Evolutionary conservation across 305 asterid genomes (phyloP), one percentile per base, ranked within the genome.

Genomic region (Solanum chacoense): DNA sequence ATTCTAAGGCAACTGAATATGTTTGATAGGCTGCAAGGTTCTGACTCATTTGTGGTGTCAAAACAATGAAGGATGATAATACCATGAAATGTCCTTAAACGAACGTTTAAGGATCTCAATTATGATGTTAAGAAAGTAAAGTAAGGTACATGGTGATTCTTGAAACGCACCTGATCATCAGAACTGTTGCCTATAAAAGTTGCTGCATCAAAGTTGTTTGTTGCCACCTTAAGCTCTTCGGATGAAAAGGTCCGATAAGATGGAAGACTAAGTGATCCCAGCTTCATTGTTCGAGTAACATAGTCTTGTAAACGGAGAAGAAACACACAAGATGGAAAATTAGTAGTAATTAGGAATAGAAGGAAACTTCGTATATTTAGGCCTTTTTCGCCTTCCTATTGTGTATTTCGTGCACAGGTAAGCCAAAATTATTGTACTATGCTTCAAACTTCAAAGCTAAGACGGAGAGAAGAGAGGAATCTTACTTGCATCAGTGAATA

Each of bases 401-500:
- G 5, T 26, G 76, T 26, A 32, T 1, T 29, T 31, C 4, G 10
- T 18, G 32, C 22, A 22, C 24, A 85, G 75, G 31, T n/a, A 65
- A 85, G 77, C 88, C 55, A 63, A 85, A 45, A 24, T 18, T 55
- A 55, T 32, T 59, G 31, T 59, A 9, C 63, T 24, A 79, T 12
- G 65, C 65, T 38, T 14, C 1, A 13, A 26, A 22, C 35, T 79
- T 26, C 24, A 13, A 26, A 22, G 67, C 69, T 38, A 42, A 78
- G 85, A 79, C 36, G 28, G 6, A 50, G 24, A n/a, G 65, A 84
- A 65, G 55, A 42, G 88, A 78, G 84, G 89, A 85, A 73, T 14
- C 98, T 93, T 91, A 97, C 99, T 94, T 85, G 99, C 98, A 91
- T 95, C 98, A 78, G 95, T 91, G 74, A 96, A 94, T 87, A 96